Percentiles rank a stretch among this genome's conserved stretches.
Evolutionary conservation across 2,329 filamentous ascomycete genomes (phyloP).

Genomic region (Clonostachys chloroleuca): DNA sequence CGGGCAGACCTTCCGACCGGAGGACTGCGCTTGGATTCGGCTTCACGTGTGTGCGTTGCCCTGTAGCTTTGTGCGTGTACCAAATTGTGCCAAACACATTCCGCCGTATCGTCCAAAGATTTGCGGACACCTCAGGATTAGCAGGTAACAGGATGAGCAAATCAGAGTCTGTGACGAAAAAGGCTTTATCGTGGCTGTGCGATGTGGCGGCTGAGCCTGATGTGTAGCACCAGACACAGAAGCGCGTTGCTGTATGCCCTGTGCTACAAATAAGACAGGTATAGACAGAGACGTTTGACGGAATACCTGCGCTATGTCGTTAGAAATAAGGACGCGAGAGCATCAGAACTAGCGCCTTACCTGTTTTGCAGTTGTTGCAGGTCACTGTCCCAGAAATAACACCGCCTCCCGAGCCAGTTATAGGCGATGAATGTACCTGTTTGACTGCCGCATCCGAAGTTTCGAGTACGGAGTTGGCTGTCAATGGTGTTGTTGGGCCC

Average conservation of each 20-base stretch:
- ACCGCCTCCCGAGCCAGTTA: no score
- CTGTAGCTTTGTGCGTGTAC: slow-evolving; percentile 16
- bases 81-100: slow-evolving; percentile 16
- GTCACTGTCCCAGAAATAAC: no score
- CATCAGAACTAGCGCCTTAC: no score
- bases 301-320: slow-evolving; percentile 5
- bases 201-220: slow-evolving; percentile 11
- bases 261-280: slow-evolving; percentile 19
- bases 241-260: slow-evolving; percentile 6
- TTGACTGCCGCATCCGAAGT: no score
- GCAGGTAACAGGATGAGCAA: slow-evolving; percentile 9
- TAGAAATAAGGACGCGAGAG: no score
- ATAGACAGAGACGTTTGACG: slow-evolving; percentile 14
- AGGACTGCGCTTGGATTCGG: slow-evolving; percentile 7
- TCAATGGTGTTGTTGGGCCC: no score
- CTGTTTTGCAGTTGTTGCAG: no score
- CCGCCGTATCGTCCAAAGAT: slow-evolving; percentile 15
- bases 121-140: slow-evolving; percentile 3
- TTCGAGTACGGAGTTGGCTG: no score
- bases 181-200: slow-evolving; percentile 16
- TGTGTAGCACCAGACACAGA: slow-evolving; percentile 19
- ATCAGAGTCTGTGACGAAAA: slow-evolving; percentile 16
- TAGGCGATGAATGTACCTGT: no score
- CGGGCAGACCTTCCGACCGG: slow-evolving; percentile 7
- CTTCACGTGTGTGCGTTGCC: slow-evolving; percentile 14